Base-by-base conservation (phyloP, 345 rosid genomes). In the Raphanus sativus region DNA sequence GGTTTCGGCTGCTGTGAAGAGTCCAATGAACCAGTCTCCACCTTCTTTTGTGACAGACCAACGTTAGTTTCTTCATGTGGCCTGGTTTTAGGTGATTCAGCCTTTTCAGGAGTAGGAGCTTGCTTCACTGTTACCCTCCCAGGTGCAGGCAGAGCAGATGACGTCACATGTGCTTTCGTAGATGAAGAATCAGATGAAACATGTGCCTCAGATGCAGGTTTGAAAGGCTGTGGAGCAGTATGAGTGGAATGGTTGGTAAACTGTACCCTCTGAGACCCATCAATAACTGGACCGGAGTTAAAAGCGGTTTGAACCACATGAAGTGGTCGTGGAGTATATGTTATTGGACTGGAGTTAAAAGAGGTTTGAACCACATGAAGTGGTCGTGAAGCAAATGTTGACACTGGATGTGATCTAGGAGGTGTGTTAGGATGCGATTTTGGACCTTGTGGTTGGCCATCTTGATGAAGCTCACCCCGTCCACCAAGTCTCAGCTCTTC, bases 401-500 rank as follows among this genome's bases (percentile, higher is more conserved):
- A 77, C 33, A 86, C 67, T 13, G 88, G 86, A 73, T 86, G 97
- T 16, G 98, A 76, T 65, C 90, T 93, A 75, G 89, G 75, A 67
- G 93, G 89, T 50, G 84, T 74, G 58, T 80, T 86, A 61, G 88
- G 77, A 82, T 87, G 94, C 26, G 87, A 78, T 79, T 94, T 90
- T 30, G 86, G 70, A 65, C 83, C 86, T 6, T 88, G 79, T 66
- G 86, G 70, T 33, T 86, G 87, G 66, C 84, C 85, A 77, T 89
- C 98, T 24, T 85, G 71, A 86, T 74, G 80, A 2, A 81, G 32
- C 78, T 91, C 96, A 34, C 89, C 78, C 30, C 89, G 86, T 71
- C 88, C 86, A 80, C 87, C 93, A 72, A 93, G 96, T 86, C 92
- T 89, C 82, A 91, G 86, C 88, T 95, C 98, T 80, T 90, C 97